These are phyloP conservation scores for Marchantia paleacea DNA, from an alignment of 225 moss, liverwort and hornwort species.

Conservation along the genomic window DNA sequence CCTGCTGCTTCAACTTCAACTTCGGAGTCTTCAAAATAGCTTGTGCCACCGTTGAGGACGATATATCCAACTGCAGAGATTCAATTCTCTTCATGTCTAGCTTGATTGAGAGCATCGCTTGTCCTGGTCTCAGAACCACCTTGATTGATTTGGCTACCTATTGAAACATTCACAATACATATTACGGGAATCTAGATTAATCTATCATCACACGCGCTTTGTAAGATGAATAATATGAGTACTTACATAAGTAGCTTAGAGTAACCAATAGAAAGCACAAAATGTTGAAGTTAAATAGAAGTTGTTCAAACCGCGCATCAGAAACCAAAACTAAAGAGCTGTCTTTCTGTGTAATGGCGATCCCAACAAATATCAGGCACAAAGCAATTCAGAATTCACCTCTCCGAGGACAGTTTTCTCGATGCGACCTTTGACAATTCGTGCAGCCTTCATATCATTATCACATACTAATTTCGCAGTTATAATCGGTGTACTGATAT, in stretches of 20 bases:
- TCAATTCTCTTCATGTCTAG: conserved; percentile 89
- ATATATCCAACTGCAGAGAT: conserved; percentile 85
- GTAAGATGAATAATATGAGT: no score
- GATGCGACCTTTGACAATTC: conserved; percentile 94
- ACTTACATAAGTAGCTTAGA: no score
- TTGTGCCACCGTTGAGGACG: conserved; percentile 82
- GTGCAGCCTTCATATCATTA: conserved; percentile 84
- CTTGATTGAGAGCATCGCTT: conserved; percentile 74
- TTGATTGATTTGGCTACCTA: conserved; percentile 94
- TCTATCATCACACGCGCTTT: no score
- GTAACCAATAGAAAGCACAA: no score
- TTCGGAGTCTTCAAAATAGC: conserved; percentile 84
- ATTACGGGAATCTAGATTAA: no score
- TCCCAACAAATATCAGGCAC: not conserved
- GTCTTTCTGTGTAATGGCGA: no score
- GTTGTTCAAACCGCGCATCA: no score
- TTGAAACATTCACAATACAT: not conserved
- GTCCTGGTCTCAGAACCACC: conserved; percentile 71
- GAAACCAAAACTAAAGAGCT: no score
- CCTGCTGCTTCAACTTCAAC: conserved; percentile 85
- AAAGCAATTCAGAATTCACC: conserved; percentile 32
- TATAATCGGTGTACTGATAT: conserved; percentile 97
- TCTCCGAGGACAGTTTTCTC: conserved; percentile 94
- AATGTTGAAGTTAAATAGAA: no score
- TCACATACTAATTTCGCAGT: conserved; percentile 89